A percentile compares a stretch with the other conserved stretches of the same genome.
Evolutionary conservation across 139 green algal genomes (phyloP).

Genomic region (Closterium sp.): DNA sequence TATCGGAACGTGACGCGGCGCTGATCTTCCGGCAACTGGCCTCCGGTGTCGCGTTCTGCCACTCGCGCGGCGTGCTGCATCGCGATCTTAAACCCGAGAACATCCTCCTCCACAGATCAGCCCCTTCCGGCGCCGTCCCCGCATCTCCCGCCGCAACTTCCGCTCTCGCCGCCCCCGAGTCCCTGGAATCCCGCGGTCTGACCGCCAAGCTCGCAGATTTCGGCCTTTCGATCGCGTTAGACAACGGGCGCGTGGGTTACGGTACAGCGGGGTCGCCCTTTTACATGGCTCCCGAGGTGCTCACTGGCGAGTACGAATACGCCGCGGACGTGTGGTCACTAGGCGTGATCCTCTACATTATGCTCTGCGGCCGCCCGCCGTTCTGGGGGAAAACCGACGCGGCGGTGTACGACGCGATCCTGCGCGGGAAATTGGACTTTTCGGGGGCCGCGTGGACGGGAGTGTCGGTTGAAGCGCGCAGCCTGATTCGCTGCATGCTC

Average conservation of each 20-base stretch:
- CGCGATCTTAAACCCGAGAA: slow-evolving; percentile 65
- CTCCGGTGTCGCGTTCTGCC: slow-evolving; percentile 44
- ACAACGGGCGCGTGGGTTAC: slow-evolving; percentile 55
- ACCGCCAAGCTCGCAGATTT: slow-evolving; percentile 77
- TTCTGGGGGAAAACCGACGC: slow-evolving; percentile 52
- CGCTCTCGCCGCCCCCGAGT: neutral
- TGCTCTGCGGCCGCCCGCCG: slow-evolving; percentile 56
- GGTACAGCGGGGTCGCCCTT: slow-evolving; percentile 69
- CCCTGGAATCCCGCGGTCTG: neutral
- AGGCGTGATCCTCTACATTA: slow-evolving; percentile 69
- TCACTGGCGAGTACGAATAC: slow-evolving; percentile 51
- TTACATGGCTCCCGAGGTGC: slow-evolving; percentile 76
- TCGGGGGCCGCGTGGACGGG: slow-evolving; percentile 25
- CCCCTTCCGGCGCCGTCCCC: slow-evolving; percentile 69
- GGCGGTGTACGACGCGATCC: slow-evolving; percentile 48
- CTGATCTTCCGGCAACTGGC: slow-evolving; percentile 19
- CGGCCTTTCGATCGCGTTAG: slow-evolving; percentile 62
- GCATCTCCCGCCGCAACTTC: slow-evolving; percentile 59
- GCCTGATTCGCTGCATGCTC: slow-evolving; percentile 50
- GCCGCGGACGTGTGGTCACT: slow-evolving; percentile 67
- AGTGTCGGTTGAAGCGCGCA: slow-evolving; percentile 42
- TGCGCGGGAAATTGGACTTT: slow-evolving; percentile 43
- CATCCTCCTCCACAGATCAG: slow-evolving; percentile 85
- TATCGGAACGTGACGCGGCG: slow-evolving; percentile 18
- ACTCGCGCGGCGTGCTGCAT: slow-evolving; percentile 90